These are phyloP conservation scores for Quercus cerris DNA, from an alignment of 306 rosid species.

Conservation along the genomic window DNA sequence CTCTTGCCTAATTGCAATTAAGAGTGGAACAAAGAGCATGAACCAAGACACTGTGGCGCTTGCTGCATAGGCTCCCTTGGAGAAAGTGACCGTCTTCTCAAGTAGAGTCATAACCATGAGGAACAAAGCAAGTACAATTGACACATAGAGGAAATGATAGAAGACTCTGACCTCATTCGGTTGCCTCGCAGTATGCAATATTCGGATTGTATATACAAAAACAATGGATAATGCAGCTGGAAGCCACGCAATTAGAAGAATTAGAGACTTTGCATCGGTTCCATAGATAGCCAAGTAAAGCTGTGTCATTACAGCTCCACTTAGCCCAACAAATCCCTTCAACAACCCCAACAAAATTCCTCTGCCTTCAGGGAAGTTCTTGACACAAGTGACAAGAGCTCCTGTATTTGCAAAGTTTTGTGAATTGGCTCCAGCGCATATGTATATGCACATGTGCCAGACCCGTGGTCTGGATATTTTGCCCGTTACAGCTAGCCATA, in stretches of 20 bases:
- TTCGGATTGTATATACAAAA: slow-evolving; percentile 38
- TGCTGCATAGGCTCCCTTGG: slow-evolving; percentile 28
- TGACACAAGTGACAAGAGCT: slow-evolving; percentile 41
- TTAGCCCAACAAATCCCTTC: slow-evolving; percentile 51
- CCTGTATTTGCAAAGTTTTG: slow-evolving; percentile 51
- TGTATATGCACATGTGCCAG: slow-evolving; percentile 58
- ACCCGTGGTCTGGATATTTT: slow-evolving; percentile 38
- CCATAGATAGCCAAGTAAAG: slow-evolving; percentile 46
- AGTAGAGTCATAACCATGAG: slow-evolving; percentile 32
- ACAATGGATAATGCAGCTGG: slow-evolving; percentile 42
- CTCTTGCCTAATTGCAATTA: slow-evolving; percentile 36
- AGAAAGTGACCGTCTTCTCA: slow-evolving; percentile 20
- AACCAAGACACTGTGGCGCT: slow-evolving; percentile 21
- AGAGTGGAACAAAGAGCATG: slow-evolving; percentile 30
- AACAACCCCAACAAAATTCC: slow-evolving; percentile 49
- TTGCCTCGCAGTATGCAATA: slow-evolving; percentile 19
- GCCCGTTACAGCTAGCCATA: slow-evolving; percentile 42
- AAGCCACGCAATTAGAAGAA: slow-evolving; percentile 51
- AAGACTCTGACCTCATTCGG: slow-evolving; percentile 36
- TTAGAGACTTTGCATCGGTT: slow-evolving; percentile 36
- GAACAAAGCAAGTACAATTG: slow-evolving; percentile 35
- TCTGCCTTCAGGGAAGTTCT: slow-evolving; percentile 53
- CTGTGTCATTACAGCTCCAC: slow-evolving; percentile 52
- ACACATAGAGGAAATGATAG: slow-evolving; percentile 37
- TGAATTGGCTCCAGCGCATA: slow-evolving; percentile 47